A percentile compares a stretch with the other conserved stretches of the same genome.
Evolutionary conservation across 495 filamentous ascomycete genomes (phyloP).

Genomic region (Penicillium psychrofluorescens): DNA sequence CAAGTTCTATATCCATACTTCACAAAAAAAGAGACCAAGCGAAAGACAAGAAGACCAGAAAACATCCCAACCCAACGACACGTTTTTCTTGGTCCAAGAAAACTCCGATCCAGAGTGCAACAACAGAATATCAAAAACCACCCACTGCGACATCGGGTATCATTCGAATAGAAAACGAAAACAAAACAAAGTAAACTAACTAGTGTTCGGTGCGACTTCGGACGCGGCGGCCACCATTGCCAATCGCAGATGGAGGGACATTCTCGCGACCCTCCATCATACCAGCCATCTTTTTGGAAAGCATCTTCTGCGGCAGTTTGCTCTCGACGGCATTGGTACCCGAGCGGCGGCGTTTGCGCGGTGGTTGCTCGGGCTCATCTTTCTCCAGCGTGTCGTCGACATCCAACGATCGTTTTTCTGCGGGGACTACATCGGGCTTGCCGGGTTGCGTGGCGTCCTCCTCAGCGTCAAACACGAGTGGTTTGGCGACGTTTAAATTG

Average conservation of each 20-base stretch:
- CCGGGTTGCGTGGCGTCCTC: slow-evolving; percentile 13
- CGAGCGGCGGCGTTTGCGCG: slow-evolving; percentile 48
- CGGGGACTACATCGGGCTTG: slow-evolving; percentile 2
- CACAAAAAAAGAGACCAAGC: neutral
- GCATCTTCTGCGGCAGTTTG: slow-evolving; percentile 35
- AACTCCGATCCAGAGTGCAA: slow-evolving; percentile 15
- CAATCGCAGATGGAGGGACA: slow-evolving; percentile 33
- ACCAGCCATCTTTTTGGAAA: slow-evolving; percentile 35
- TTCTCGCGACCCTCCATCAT: slow-evolving; percentile 57
- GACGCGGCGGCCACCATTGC: slow-evolving; percentile 17
- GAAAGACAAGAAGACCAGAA: slow-evolving; percentile 1
- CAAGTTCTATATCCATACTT: neutral
- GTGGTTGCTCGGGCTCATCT: slow-evolving; percentile 38
- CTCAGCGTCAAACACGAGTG: slow-evolving; percentile 20
- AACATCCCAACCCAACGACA: slow-evolving; percentile 5
- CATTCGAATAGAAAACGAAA: slow-evolving; percentile 9
- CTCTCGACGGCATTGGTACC: slow-evolving; percentile 25
- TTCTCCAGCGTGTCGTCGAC: slow-evolving; percentile 16
- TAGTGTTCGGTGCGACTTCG: slow-evolving; percentile 18
- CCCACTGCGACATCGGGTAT: slow-evolving; percentile 18
- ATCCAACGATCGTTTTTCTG: slow-evolving; percentile 6
- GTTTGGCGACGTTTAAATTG: slow-evolving; percentile 44
- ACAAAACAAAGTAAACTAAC: slow-evolving; percentile 6
- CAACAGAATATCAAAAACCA: neutral
- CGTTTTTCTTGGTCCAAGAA: slow-evolving; percentile 9